These are phyloP conservation scores for Isatis tinctoria DNA, from an alignment of 345 rosid species.

Conservation along the genomic window DNA sequence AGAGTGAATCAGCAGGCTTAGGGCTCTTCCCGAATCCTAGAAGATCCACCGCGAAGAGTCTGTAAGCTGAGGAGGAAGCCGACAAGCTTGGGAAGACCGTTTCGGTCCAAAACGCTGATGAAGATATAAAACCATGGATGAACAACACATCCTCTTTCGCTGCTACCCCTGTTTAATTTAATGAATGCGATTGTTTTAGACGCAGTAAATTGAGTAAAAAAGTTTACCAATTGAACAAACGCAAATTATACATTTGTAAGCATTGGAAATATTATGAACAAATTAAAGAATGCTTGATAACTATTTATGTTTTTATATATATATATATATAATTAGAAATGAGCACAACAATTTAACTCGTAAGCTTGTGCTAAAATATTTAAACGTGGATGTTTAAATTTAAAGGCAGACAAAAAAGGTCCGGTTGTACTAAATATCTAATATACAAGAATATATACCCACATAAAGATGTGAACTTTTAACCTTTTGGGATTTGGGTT, in stretches of 20 bases:
- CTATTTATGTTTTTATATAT: neutral
- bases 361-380: neutral
- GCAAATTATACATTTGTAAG: neutral
- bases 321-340: neutral
- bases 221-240: neutral
- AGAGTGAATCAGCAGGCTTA: constrained; percentile 87
- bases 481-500: constrained; percentile 60
- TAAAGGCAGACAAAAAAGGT: neutral
- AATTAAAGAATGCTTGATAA: neutral
- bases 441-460: neutral
- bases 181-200: neutral
- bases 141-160: constrained; percentile 80
- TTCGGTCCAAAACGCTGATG: constrained; percentile 95
- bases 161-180: neutral
- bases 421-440: neutral
- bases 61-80: constrained; percentile 40
- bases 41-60: constrained; percentile 85
- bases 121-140: constrained; percentile 97
- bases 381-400: neutral
- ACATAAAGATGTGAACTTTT: neutral
- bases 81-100: constrained; percentile 87
- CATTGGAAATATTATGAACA: neutral
- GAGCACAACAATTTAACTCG: neutral
- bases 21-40: constrained; percentile 98
- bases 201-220: neutral